Evolutionary conservation across 2,329 filamentous ascomycete species (phyloP).

Genomic region (Hypocreales sp.): DNA sequence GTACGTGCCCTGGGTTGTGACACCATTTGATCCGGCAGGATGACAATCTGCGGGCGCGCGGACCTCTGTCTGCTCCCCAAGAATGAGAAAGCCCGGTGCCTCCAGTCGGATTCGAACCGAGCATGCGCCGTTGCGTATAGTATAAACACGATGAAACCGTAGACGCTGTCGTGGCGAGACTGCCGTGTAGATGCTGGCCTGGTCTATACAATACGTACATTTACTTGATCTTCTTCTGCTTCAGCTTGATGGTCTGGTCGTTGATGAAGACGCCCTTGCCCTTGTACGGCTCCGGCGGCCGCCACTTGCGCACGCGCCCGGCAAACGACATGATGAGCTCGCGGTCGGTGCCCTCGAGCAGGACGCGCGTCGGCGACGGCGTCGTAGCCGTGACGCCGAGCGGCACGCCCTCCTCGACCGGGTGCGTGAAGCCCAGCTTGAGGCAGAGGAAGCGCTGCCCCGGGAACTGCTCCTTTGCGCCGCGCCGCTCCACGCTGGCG

Average conservation of each 20-base stretch:
- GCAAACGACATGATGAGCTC: constrained; percentile 84
- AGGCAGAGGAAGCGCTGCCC: constrained; percentile 82
- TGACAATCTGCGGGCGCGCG: no score
- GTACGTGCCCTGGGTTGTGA: no score
- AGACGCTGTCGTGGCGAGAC: no score
- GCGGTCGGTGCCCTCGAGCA: constrained; percentile 78
- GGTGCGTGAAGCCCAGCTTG: constrained; percentile 94
- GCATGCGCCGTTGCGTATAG: no score
- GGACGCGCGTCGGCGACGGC: constrained; percentile 78
- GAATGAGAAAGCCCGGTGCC: no score
- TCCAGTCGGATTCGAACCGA: no score
- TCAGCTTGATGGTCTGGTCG: constrained; percentile 92
- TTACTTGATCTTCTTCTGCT: constrained; percentile 96
- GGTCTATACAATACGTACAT: no score
- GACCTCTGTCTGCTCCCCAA: no score
- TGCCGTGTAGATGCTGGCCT: no score
- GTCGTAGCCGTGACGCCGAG: constrained; percentile 71
- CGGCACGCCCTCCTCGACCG: constrained; percentile 78
- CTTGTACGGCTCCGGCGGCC: constrained; percentile 93
- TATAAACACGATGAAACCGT: no score
- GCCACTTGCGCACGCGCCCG: constrained; percentile 75
- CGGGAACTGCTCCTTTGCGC: constrained; percentile 57
- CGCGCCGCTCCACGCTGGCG: constrained; percentile 67
- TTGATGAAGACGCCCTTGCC: constrained; percentile 98
- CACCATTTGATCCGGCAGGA: no score